phyloP scores from a whole-genome alignment of 2,329 filamentous ascomycete species.

The Stemphylium beticola region DNA sequence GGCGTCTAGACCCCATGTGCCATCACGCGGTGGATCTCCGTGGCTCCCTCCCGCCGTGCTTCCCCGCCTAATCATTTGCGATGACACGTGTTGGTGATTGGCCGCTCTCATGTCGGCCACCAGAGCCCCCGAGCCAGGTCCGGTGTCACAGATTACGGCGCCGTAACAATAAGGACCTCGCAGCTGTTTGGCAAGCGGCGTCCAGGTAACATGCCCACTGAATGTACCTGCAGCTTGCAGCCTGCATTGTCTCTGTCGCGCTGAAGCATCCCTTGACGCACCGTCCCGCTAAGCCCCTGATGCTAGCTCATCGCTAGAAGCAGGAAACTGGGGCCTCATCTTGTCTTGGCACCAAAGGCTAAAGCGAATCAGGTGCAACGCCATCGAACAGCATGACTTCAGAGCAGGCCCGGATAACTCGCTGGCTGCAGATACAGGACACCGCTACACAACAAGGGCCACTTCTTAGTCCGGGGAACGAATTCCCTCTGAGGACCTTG shows the following conservation, averaged over 20 bases:
- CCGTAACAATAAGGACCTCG: constrained; percentile 11
- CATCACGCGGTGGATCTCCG: constrained; percentile 10
- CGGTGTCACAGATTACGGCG: constrained; percentile 17
- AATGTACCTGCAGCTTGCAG: constrained; percentile 3
- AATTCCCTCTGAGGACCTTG: constrained; percentile 44
- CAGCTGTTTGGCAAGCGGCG: constrained; percentile 1
- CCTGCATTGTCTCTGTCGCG: constrained; percentile 20
- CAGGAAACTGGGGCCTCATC: constrained; percentile 13
- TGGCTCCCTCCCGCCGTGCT: constrained; percentile 2
- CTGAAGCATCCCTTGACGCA: constrained; percentile 22
- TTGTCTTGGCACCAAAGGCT: constrained; percentile 12
- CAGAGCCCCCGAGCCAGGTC: constrained; percentile 1
- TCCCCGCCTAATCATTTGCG: constrained; percentile 8
- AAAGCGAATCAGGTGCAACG: constrained; percentile 24
- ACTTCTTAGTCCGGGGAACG: constrained; percentile 44
- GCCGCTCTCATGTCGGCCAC: constrained; percentile 6
- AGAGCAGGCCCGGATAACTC: constrained; percentile 33
- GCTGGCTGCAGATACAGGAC: constrained; percentile 40
- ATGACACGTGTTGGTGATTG: constrained; percentile 21
- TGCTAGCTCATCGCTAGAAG: constrained; percentile 17
- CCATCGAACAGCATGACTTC: constrained; percentile 23
- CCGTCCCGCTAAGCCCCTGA: constrained; percentile 26
- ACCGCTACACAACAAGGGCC: constrained; percentile 34
- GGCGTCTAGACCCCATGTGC: constrained; percentile 6
- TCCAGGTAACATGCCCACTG: neutral